Conservation (phyloP, 2,329 filamentous ascomycete genomes). For the Exophiala viscosa region DNA sequence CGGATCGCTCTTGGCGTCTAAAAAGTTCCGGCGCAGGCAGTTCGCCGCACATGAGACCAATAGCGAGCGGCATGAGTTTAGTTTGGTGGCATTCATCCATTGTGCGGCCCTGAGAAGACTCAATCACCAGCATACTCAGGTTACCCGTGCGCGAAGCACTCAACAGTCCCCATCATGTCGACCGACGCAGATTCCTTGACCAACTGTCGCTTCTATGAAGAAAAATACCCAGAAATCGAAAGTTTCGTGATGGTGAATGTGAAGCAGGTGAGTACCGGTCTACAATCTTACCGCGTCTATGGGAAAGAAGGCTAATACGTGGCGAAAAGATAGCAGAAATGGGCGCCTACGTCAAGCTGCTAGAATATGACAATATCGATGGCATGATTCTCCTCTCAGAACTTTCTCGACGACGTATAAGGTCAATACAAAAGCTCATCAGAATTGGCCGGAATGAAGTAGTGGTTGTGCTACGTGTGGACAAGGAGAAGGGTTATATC, state of each 20-base stretch:
- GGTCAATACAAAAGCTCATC: conserved; percentile 98
- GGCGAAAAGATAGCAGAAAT: conserved; percentile 84
- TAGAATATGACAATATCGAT: conserved; percentile 99
- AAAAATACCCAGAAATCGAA: conserved; percentile 97
- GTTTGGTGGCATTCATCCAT: background rate
- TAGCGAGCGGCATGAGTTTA: background rate
- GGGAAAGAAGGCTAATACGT: conserved; percentile 10
- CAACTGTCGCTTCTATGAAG: conserved; percentile 96
- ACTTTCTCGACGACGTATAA: conserved; percentile 94
- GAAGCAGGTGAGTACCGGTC: conserved; percentile 66
- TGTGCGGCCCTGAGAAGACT: background rate
- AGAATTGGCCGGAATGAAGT: conserved; percentile 97
- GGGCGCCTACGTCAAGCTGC: conserved; percentile 98
- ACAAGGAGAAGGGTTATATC: conserved; percentile 99
- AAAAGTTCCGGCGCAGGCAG: conserved; percentile 1
- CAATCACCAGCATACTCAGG: background rate
- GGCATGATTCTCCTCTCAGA: conserved; percentile 99
- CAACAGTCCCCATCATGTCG: conserved; percentile 24
- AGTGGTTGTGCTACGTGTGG: conserved; percentile 94
- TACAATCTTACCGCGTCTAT: background rate
- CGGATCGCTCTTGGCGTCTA: background rate
- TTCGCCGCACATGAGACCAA: conserved; percentile 1
- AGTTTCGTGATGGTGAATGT: conserved; percentile 99
- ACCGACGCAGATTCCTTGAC: conserved; percentile 65
- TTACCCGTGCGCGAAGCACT: background rate